These are phyloP conservation scores for Hypoxylon lienhwacheense DNA, from an alignment of 495 filamentous ascomycete species.

Conservation along the genomic window DNA sequence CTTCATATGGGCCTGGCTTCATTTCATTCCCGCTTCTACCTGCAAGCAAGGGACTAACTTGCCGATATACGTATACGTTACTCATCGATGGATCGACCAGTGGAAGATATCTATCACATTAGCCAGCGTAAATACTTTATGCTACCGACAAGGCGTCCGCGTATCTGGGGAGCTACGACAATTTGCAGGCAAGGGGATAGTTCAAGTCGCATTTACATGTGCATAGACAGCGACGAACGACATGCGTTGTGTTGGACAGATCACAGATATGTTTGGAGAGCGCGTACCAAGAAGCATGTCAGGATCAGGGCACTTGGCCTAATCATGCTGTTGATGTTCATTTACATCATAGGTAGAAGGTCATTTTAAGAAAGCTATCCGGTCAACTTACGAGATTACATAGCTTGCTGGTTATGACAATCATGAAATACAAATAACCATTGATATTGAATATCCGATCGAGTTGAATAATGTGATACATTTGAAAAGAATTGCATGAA, in stretches of 20 bases:
- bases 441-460: conserved; percentile 1
- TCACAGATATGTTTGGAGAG: neutral
- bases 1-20: conserved; percentile 7
- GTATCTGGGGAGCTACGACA: neutral
- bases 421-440: conserved; percentile 2
- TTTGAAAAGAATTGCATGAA: too few species aligned
- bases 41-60: neutral
- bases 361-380: neutral
- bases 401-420: conserved; percentile 1
- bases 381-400: conserved; percentile 3
- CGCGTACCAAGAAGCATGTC: conserved; percentile 1
- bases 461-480: too few species aligned
- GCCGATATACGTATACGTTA: too few species aligned
- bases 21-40: neutral
- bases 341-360: neutral
- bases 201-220: conserved; percentile 9
- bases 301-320: neutral
- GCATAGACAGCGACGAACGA: conserved; percentile 1
- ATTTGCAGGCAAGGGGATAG: neutral
- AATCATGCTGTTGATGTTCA: neutral
- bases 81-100: neutral
- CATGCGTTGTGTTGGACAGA: neutral
- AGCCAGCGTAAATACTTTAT: neutral
- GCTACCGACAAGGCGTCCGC: neutral
- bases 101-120: too few species aligned